A percentile compares a stretch with the other conserved stretches of the same genome.
Conservation (phyloP, 768 basidiomycete species). For the Termitomyces sp. region DNA sequence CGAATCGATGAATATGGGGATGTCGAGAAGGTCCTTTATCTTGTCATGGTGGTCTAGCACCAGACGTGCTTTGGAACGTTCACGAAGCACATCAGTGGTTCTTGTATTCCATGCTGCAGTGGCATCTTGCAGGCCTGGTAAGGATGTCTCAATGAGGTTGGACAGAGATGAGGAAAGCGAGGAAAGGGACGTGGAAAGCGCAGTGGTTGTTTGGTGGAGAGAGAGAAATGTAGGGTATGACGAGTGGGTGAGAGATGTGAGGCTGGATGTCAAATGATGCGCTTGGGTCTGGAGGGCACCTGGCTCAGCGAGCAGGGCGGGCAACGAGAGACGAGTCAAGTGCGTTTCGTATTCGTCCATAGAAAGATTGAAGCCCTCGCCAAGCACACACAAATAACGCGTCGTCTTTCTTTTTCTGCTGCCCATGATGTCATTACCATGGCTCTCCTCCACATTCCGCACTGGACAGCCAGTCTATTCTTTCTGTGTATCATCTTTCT, state of each 20-base stretch:
- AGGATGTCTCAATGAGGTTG: conserved; percentile 54
- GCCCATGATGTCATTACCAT: not conserved
- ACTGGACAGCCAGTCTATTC: not conserved
- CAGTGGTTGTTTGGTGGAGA: conserved; percentile 75
- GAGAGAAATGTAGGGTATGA: conserved; percentile 91
- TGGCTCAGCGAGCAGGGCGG: conserved; percentile 70
- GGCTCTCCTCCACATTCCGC: not conserved
- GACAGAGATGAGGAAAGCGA: conserved; percentile 74
- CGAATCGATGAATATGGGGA: conserved; percentile 87
- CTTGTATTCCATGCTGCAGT: conserved; percentile 67
- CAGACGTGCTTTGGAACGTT: conserved; percentile 69
- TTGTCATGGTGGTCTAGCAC: conserved; percentile 96
- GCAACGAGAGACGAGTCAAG: conserved; percentile 61
- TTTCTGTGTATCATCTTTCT: not conserved
- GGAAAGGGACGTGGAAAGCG: conserved; percentile 65
- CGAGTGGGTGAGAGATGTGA: conserved; percentile 85
- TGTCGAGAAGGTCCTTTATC: conserved; percentile 85
- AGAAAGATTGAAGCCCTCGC: not conserved
- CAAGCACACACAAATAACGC: conserved; percentile 14
- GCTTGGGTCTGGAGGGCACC: conserved; percentile 75
- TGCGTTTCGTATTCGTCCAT: conserved; percentile 51
- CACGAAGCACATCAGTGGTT: conserved; percentile 69
- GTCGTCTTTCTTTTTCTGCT: not conserved
- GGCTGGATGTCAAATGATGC: conserved; percentile 81
- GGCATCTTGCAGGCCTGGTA: conserved; percentile 74